These are phyloP conservation scores for Euphorbia peplus DNA, from an alignment of 345 rosid genomes.

Conservation along the genomic window DNA sequence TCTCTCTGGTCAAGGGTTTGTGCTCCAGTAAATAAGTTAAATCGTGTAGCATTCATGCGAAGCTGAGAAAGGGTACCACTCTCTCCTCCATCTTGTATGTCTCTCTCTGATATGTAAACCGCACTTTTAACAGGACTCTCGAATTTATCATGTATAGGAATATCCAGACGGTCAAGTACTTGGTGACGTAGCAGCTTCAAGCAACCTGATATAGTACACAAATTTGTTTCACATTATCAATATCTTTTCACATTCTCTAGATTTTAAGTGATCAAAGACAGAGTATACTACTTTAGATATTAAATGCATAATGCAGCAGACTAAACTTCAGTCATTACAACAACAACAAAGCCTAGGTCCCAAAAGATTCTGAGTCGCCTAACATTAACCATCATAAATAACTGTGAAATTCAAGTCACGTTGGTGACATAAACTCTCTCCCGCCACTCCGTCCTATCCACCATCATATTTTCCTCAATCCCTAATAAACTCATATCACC, in stretches of 20 bases:
- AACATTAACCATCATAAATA: too few species aligned
- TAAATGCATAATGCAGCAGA: background rate
- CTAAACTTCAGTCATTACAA: background rate
- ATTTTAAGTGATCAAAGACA: background rate
- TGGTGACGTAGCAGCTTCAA: conserved; percentile 73
- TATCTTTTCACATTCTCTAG: background rate
- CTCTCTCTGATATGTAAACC: conserved; percentile 49
- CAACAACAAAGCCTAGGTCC: too few species aligned
- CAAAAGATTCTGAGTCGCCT: too few species aligned
- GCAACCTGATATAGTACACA: conserved; percentile 56
- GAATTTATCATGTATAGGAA: conserved; percentile 42
- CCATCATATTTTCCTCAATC: too few species aligned
- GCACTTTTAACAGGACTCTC: conserved; percentile 49
- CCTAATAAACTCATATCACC: too few species aligned
- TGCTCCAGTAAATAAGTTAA: conserved; percentile 78
- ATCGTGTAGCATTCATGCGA: conserved; percentile 44
- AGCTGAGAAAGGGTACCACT: conserved; percentile 22
- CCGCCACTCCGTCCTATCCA: too few species aligned
- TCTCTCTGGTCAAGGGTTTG: conserved; percentile 78
- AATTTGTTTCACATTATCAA: conserved; percentile 6
- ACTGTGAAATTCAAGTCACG: too few species aligned
- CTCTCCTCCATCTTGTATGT: conserved; percentile 18
- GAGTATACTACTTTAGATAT: background rate
- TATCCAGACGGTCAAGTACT: conserved; percentile 65
- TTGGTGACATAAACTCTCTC: too few species aligned